phyloP scores from a whole-genome alignment of 148 eudicot species.

The Vaccinium vitisidaea region DNA sequence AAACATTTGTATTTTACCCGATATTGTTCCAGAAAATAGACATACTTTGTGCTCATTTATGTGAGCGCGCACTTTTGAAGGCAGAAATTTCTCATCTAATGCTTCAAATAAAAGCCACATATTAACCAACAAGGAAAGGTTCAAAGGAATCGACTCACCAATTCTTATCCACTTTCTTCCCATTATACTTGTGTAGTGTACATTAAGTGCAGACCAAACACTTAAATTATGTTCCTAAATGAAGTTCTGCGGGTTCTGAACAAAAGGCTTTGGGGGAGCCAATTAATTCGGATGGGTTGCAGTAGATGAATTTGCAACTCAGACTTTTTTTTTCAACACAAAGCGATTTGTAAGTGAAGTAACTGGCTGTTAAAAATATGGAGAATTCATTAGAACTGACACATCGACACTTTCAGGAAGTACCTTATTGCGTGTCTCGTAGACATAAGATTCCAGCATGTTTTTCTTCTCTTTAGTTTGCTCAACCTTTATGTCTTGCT shows the following conservation, averaged over 20 bases:
- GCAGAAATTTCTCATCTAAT: not conserved
- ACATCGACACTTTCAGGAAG: not conserved
- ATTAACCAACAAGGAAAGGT: not conserved
- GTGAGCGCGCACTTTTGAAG: not conserved
- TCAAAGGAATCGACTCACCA: not conserved
- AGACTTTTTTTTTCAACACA: not conserved
- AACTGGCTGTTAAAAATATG: not conserved
- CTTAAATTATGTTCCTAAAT: not conserved
- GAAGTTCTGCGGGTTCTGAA: not conserved
- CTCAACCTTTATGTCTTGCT: slow-evolving; percentile 75
- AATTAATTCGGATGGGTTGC: not conserved
- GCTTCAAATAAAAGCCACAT: slow-evolving; percentile 6
- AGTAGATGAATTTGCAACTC: not conserved
- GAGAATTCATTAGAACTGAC: not conserved
- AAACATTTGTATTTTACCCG: not conserved
- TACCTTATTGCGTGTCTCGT: slow-evolving; percentile 95
- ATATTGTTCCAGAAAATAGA: not conserved
- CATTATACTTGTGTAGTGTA: not conserved
- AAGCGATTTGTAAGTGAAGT: not conserved
- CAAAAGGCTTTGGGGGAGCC: slow-evolving; percentile 3
- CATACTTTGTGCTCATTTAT: not conserved
- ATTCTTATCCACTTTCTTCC: not conserved
- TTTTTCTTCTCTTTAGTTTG: slow-evolving; percentile 92
- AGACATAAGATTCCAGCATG: slow-evolving; percentile 81
- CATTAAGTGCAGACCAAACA: not conserved